Evolutionary conservation across 2,329 filamentous ascomycete genomes (phyloP), one percentile per base, ranked within the genome.

Genomic region (Penicillium sp.): DNA sequence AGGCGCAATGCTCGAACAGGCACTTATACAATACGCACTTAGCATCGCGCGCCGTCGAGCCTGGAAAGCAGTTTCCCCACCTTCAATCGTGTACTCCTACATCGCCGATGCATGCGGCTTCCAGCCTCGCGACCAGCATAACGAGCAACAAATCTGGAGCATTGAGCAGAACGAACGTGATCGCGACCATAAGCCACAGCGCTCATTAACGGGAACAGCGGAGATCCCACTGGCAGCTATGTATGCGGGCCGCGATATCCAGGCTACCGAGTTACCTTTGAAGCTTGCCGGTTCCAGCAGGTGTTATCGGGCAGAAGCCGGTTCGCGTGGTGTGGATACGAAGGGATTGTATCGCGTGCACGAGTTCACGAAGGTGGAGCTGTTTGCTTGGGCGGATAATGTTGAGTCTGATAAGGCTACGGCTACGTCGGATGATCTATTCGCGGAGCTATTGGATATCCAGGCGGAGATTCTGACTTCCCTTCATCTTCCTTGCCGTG

Each of bases 331-430:
- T 29, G 87, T 89, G 24, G 91, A 95, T 66, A 96, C 93, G 1
- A 97, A 96, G 77, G 95, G 95, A 5, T 79, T 99, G 1, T 99
- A 98, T 77, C 89, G 95, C 27, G 95, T 99, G 3, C 95, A 99
- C 76, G 95, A 99, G 76, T 99, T 99, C 76, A 96, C 92, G 27
- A 99, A 99, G 74, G 93, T 99, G 0, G 95, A 99, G 76, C 87
- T 99, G 81, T 98, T 99, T 72, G 92, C 90, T 0, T 99, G 95
- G 95, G 89, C 91, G 4, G 67, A 82, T 29, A 72, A 66, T 35
- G 86, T 90, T 1, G 81, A 85, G 16, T 56, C 67, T 11, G 49
- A 54, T 21, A 59, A 54, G 19, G 49, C 27, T 5, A 63, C 67
- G 10, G 50, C 47, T 7, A 73, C 64, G 6, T 76, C 71, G 13